These are phyloP conservation scores for Beauveria medogensis DNA, from an alignment of 2,329 filamentous ascomycete species.

Conservation along the genomic window DNA sequence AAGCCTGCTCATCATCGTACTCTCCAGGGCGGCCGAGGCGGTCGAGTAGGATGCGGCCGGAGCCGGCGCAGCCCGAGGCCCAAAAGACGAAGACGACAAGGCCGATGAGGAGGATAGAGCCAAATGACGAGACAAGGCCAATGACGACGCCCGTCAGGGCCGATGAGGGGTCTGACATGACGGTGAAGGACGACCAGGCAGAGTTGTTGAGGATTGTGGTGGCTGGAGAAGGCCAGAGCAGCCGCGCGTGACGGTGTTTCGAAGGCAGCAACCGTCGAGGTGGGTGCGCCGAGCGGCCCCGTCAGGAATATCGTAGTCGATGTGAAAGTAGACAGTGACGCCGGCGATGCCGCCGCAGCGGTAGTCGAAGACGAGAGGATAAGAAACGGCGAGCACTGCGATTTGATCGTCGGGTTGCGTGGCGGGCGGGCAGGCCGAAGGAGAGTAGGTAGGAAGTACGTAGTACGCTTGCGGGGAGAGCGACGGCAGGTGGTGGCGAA, in stretches of 20 bases:
- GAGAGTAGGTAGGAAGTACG: neutral
- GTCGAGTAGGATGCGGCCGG: slow-evolving; percentile 86
- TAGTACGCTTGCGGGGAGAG: neutral
- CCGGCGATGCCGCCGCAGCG: slow-evolving; percentile 10
- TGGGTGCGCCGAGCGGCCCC: neutral
- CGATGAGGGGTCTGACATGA: slow-evolving; percentile 28
- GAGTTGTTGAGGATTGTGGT: neutral
- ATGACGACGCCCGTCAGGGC: slow-evolving; percentile 76
- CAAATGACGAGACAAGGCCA: slow-evolving; percentile 88
- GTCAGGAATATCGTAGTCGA: neutral
- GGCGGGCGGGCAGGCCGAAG: neutral
- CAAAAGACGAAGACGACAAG: slow-evolving; percentile 88
- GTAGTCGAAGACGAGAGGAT: neutral
- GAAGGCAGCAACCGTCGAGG: neutral
- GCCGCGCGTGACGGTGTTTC: neutral
- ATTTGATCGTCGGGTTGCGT: neutral
- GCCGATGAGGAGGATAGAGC: slow-evolving; percentile 77
- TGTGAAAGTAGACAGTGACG: neutral
- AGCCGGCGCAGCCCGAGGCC: slow-evolving; percentile 60
- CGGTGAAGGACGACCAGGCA: neutral
- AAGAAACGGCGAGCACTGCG: slow-evolving; percentile 5
- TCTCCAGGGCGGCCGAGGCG: slow-evolving; percentile 88
- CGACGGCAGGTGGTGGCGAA: neutral
- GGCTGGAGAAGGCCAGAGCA: neutral
- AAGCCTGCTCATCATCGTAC: slow-evolving; percentile 96